Evolutionary conservation across 257 asterid genomes (phyloP).

Genomic region (Petunia axillaris): DNA sequence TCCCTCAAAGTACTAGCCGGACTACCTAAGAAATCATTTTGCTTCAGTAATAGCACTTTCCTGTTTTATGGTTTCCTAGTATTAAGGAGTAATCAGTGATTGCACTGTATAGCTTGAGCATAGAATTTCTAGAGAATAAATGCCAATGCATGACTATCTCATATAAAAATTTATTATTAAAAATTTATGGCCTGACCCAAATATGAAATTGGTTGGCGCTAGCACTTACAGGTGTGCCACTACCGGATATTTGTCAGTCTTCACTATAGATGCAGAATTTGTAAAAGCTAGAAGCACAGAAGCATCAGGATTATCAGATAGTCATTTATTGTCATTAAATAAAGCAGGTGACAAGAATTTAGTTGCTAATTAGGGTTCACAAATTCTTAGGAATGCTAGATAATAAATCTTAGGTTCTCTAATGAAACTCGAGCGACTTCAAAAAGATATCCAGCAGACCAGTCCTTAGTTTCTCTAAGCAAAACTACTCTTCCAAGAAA

Average conservation of each 20-base stretch:
- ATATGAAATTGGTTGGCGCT: neutral
- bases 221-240: neutral
- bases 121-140: neutral
- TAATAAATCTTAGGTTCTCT: neutral
- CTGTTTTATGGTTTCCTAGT: neutral
- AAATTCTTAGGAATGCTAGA: neutral
- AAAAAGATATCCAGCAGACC: neutral
- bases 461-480: neutral
- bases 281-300: conserved; percentile 9
- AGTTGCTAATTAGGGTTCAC: neutral
- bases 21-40: neutral
- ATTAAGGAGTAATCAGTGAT: neutral
- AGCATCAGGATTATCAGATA: conserved; percentile 6
- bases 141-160: neutral
- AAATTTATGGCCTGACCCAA: neutral
- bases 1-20: conserved; percentile 11
- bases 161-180: neutral
- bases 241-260: neutral
- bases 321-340: conserved; percentile 1
- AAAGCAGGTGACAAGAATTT: conserved; percentile 3
- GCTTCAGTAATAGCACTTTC: neutral
- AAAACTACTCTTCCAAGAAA: neutral
- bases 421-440: conserved; percentile 3
- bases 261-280: neutral
- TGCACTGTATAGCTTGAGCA: neutral